Conservation (phyloP, 2,329 filamentous ascomycete species). For the Didymella pinodella region DNA sequence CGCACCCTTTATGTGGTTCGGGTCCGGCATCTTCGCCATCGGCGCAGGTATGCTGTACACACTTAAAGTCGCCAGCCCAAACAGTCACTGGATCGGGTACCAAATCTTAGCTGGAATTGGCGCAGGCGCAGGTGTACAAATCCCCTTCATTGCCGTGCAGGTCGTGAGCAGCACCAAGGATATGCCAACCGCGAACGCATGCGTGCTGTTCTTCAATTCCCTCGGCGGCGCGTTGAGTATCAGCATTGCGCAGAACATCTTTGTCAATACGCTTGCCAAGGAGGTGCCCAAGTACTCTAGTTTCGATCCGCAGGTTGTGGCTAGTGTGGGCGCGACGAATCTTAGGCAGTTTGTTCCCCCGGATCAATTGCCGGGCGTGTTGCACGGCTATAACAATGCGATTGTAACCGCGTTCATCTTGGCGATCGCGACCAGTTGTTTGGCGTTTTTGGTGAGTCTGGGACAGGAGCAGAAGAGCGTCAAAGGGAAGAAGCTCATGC, state of each 20-base stretch:
- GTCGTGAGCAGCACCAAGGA: slow-evolving; percentile 51
- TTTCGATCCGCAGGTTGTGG: slow-evolving; percentile 53
- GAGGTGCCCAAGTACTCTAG: slow-evolving; percentile 58
- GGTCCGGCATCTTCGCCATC: slow-evolving; percentile 47
- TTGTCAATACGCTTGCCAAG: slow-evolving; percentile 68
- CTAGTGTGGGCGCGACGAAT: slow-evolving; percentile 63
- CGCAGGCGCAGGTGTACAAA: slow-evolving; percentile 54
- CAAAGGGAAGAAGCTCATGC: slow-evolving; percentile 61
- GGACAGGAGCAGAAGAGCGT: slow-evolving; percentile 65
- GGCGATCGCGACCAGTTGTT: slow-evolving; percentile 58
- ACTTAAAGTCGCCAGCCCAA: slow-evolving; percentile 35
- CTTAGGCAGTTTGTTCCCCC: slow-evolving; percentile 62
- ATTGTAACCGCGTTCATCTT: slow-evolving; percentile 60
- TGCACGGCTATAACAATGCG: slow-evolving; percentile 69
- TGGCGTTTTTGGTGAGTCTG: slow-evolving; percentile 56
- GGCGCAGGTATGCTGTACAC: slow-evolving; percentile 52
- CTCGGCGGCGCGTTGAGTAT: slow-evolving; percentile 73
- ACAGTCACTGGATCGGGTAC: slow-evolving; percentile 52
- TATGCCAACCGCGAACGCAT: slow-evolving; percentile 54
- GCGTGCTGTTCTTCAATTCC: slow-evolving; percentile 67
- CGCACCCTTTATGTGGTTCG: slow-evolving; percentile 50
- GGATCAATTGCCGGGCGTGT: slow-evolving; percentile 60
- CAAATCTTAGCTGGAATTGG: slow-evolving; percentile 52
- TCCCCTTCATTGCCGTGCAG: slow-evolving; percentile 56
- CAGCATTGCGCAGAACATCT: slow-evolving; percentile 71